A percentile compares a stretch with the other conserved stretches of the same genome.
Conservation (phyloP, 2,329 filamentous ascomycete species). For the Colletotrichum endophyticum region DNA sequence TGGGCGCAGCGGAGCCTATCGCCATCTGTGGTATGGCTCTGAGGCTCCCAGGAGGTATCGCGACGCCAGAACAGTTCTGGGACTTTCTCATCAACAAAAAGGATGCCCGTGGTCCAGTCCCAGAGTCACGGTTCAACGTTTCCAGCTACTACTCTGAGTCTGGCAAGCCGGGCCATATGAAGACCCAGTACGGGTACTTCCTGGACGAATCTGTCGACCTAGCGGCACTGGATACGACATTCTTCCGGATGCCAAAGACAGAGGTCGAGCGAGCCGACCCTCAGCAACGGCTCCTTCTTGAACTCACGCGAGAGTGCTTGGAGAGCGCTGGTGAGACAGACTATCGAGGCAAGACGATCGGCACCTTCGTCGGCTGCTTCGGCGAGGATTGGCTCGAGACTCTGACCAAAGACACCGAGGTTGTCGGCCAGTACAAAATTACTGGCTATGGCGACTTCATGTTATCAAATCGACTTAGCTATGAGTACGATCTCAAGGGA, state of each 20-base stretch:
- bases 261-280: conserved; percentile 25
- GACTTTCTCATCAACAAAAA: conserved; percentile 27
- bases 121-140: conserved; percentile 24
- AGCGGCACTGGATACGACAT: conserved; percentile 28
- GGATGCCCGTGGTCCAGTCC: conserved; percentile 24
- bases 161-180: conserved; percentile 23
- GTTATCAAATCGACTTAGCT: conserved; percentile 33
- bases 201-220: conserved; percentile 30
- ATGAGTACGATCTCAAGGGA: conserved; percentile 35
- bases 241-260: conserved; percentile 31
- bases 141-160: conserved; percentile 13
- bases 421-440: conserved; percentile 20
- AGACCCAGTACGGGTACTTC: conserved; percentile 31
- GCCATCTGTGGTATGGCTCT: conserved; percentile 32
- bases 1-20: conserved; percentile 12
- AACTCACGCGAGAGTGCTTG: not conserved
- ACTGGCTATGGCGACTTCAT: conserved; percentile 24
- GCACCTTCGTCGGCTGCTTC: conserved; percentile 31
- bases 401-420: conserved; percentile 25
- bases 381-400: conserved; percentile 29
- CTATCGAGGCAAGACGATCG: conserved; percentile 28
- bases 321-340: conserved; percentile 26
- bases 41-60: conserved; percentile 27
- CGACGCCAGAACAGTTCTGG: conserved; percentile 25
- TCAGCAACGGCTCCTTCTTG: conserved; percentile 10